phyloP scores from a whole-genome alignment of 2,329 filamentous ascomycete genomes.

The Aspergillus ruber region DNA sequence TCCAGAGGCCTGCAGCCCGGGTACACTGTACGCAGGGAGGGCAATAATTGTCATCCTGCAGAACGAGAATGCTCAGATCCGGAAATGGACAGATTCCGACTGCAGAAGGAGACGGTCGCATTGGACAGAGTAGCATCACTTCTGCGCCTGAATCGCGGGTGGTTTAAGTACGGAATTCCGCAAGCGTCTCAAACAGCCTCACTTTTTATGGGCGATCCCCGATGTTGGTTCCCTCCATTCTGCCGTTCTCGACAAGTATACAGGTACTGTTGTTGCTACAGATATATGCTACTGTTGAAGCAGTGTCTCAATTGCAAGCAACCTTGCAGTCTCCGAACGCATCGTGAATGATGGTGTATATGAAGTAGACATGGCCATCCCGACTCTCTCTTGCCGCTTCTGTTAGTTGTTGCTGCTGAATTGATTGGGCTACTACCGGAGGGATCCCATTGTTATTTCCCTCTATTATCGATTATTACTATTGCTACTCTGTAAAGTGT shows the following conservation, averaged over 20 bases:
- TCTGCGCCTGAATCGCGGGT: neutral
- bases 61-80: neutral
- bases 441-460: neutral
- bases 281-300: slow-evolving; percentile 5
- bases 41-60: too few species aligned
- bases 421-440: neutral
- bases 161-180: neutral
- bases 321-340: neutral
- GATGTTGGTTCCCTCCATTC: too few species aligned
- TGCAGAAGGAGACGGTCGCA: neutral
- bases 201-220: slow-evolving; percentile 2
- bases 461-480: neutral
- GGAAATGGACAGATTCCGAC: neutral
- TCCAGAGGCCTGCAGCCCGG: too few species aligned
- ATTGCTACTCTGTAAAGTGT: neutral
- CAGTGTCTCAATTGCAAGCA: neutral
- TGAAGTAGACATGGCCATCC: slow-evolving; percentile 1
- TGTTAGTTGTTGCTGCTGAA: slow-evolving; percentile 1
- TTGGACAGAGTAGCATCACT: neutral
- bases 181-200: slow-evolving; percentile 5
- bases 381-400: neutral
- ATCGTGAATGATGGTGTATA: neutral
- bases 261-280: neutral
- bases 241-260: slow-evolving; percentile 2
- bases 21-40: too few species aligned